Percentiles rank a stretch among this genome's conserved stretches.
These are phyloP conservation scores for Eutrema yunnanense DNA, from an alignment of 345 rosid species.

Conservation along the genomic window DNA sequence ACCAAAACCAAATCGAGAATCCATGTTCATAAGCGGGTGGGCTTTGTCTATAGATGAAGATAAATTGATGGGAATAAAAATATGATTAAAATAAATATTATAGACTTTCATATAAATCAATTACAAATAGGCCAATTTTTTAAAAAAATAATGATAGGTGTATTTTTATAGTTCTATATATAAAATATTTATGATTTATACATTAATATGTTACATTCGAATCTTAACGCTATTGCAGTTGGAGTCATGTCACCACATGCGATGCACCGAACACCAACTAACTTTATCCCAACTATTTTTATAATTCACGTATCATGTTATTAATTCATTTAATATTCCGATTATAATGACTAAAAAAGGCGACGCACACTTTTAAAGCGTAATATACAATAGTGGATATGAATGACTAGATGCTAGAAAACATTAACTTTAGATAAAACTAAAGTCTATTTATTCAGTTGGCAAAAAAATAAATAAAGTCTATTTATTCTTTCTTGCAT, in stretches of 20 bases:
- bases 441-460: neutral
- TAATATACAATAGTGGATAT: neutral
- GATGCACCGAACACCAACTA: constrained; percentile 24
- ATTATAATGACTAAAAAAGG: neutral
- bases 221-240: constrained; percentile 31
- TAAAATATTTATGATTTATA: too few species aligned
- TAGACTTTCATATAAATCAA: neutral
- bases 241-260: constrained; percentile 32
- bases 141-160: too few species aligned
- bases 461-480: neutral
- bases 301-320: constrained; percentile 10
- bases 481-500: neutral
- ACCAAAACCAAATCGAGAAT: neutral
- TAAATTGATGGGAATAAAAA: neutral
- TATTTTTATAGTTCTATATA: too few species aligned
- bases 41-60: neutral
- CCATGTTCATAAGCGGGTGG: neutral
- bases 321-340: neutral
- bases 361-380: constrained; percentile 5
- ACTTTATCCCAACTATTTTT: constrained; percentile 24
- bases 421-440: neutral
- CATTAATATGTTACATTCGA: neutral
- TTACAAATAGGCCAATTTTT: too few species aligned
- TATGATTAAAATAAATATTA: neutral
- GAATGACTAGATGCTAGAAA: constrained; percentile 1